A percentile compares a stretch with the other conserved stretches of the same genome.
Evolutionary conservation across 345 rosid genomes (phyloP).

Genomic region (Bruguiera sexangula): DNA sequence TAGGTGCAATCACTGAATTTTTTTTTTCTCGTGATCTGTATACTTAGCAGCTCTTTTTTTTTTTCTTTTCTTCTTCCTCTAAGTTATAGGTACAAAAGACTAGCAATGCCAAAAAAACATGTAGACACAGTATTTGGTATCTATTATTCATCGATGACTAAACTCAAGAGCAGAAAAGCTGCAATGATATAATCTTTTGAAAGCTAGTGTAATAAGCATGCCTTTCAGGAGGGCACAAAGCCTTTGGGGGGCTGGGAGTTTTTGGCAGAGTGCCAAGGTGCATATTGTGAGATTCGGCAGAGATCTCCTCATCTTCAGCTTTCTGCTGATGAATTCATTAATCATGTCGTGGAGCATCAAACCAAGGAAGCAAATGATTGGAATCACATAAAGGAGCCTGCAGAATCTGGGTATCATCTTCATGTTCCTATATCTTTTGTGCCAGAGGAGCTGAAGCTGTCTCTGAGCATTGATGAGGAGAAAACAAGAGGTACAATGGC

Average conservation of each 20-base stretch:
- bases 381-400: not conserved
- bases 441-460: slow-evolving; percentile 38
- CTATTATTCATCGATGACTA: slow-evolving; percentile 5
- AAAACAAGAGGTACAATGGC: slow-evolving; percentile 12
- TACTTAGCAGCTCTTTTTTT: no score
- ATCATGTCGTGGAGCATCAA: slow-evolving; percentile 13
- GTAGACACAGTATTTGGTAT: not conserved
- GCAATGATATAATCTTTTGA: not conserved
- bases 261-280: slow-evolving; percentile 12
- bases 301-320: slow-evolving; percentile 30
- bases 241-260: slow-evolving; percentile 13
- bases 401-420: not conserved
- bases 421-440: slow-evolving; percentile 7
- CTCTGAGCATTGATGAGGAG: slow-evolving; percentile 30
- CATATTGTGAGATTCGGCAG: slow-evolving; percentile 16
- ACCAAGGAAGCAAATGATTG: slow-evolving; percentile 11
- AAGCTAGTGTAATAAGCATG: slow-evolving; percentile 2
- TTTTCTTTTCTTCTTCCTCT: no score
- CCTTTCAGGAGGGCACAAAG: slow-evolving; percentile 29
- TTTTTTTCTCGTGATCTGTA: no score
- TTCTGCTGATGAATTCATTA: slow-evolving; percentile 31
- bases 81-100: not conserved
- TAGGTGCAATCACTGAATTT: no score
- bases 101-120: not conserved
- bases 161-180: not conserved